A percentile compares a stretch with the other conserved stretches of the same genome.
These are phyloP conservation scores for Cladophialophora psammophila DNA, from an alignment of 2,329 filamentous ascomycete species.

Conservation along the genomic window DNA sequence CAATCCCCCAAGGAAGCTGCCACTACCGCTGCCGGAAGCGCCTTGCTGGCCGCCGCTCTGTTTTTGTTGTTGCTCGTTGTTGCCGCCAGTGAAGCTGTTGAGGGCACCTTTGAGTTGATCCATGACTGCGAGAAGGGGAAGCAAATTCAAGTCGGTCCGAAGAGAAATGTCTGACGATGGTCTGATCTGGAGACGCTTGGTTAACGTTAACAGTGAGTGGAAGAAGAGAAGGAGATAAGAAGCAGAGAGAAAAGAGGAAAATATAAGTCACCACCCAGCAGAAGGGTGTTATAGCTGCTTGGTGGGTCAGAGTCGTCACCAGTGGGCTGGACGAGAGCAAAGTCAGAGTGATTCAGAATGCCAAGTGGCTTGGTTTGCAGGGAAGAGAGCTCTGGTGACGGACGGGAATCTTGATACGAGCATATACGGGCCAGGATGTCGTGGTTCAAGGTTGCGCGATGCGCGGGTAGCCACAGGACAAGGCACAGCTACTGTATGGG, in stretches of 20 bases:
- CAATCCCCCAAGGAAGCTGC: slow-evolving; percentile 63
- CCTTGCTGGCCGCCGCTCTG: slow-evolving; percentile 26
- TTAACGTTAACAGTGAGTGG: neutral
- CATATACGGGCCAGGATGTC: neutral
- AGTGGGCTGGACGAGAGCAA: neutral
- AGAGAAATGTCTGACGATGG: neutral
- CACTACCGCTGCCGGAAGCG: slow-evolving; percentile 42
- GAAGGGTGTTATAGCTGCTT: neutral
- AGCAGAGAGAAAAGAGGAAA: neutral
- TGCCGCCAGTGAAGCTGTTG: slow-evolving; percentile 38
- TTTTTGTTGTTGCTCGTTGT: slow-evolving; percentile 25
- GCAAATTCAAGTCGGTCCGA: neutral
- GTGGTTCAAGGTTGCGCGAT: neutral
- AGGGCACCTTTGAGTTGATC: slow-evolving; percentile 39
- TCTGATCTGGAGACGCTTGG: neutral
- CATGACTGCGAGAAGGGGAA: slow-evolving; percentile 26
- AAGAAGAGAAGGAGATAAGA: slow-evolving; percentile 10
- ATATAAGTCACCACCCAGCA: slow-evolving; percentile 9
- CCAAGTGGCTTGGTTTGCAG: slow-evolving; percentile 13
- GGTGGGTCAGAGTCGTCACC: slow-evolving; percentile 14
- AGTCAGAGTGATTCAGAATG: slow-evolving; percentile 1
- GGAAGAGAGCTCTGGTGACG: neutral
- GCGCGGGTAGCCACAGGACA: neutral
- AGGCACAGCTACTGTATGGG: neutral
- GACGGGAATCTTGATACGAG: slow-evolving; percentile 3